Percentiles rank a stretch among this genome's conserved stretches.
Evolutionary conservation across 768 basidiomycete species (phyloP).

Genomic region (Hygrocybe punicea): DNA sequence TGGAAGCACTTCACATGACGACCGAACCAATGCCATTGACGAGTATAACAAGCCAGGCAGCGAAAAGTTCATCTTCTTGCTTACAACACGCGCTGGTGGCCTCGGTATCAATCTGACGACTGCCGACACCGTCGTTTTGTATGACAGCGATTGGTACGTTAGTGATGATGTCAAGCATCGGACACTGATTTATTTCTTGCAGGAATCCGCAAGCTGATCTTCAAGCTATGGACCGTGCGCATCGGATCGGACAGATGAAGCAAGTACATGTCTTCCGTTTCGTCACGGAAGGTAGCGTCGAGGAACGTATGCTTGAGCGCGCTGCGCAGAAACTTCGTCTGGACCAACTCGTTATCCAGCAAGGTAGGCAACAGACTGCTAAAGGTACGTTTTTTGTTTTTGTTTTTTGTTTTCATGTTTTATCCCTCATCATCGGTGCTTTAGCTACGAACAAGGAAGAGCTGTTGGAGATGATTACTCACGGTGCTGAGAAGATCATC

Average conservation of each 20-base stretch:
- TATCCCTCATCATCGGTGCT: conserved; percentile 2
- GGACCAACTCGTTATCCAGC: conserved; percentile 96
- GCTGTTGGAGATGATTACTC: conserved; percentile 95
- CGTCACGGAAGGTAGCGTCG: conserved; percentile 92
- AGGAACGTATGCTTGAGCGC: conserved; percentile 91
- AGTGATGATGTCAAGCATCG: neutral
- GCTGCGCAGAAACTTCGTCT: conserved; percentile 93
- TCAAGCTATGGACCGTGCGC: conserved; percentile 98
- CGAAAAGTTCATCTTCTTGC: conserved; percentile 94
- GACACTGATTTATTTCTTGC: conserved; percentile 5
- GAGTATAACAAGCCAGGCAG: conserved; percentile 94
- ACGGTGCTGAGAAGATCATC: conserved; percentile 96
- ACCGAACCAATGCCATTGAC: conserved; percentile 92
- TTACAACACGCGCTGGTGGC: conserved; percentile 96
- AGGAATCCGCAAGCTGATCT: conserved; percentile 99
- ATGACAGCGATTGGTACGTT: conserved; percentile 90
- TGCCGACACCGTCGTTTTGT: conserved; percentile 92
- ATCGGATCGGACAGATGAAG: conserved; percentile 95
- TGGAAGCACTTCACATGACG: conserved; percentile 93
- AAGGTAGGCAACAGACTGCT: conserved; percentile 77
- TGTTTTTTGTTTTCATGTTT: too few species aligned
- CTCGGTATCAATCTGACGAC: conserved; percentile 94
- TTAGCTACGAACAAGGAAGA: conserved; percentile 94
- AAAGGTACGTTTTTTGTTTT: conserved; percentile 58
- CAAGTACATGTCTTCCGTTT: conserved; percentile 98